A percentile compares a stretch with the other conserved stretches of the same genome.
Evolutionary conservation across 345 rosid genomes (phyloP).

Genomic region (Gossypium bickii): DNA sequence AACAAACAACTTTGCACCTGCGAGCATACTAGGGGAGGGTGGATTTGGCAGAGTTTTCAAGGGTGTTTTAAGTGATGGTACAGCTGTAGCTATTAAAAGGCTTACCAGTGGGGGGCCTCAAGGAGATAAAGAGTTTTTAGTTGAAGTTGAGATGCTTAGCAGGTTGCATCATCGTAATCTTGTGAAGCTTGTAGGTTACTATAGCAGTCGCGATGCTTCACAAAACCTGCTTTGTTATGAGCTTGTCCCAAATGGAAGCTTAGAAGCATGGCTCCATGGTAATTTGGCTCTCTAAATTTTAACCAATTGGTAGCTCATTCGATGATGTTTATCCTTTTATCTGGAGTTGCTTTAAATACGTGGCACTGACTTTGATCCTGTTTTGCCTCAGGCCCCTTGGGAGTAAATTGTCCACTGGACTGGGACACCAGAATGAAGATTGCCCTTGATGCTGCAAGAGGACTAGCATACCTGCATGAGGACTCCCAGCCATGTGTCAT

Average conservation of each 20-base stretch:
- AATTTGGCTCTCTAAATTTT: constrained; percentile 19
- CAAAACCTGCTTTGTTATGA: constrained; percentile 94
- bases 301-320: constrained; percentile 5
- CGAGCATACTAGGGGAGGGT: constrained; percentile 96
- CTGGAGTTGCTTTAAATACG: constrained; percentile 8
- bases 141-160: constrained; percentile 99
- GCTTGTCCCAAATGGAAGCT: constrained; percentile 95
- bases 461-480: constrained; percentile 94
- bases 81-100: constrained; percentile 97
- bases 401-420: constrained; percentile 87
- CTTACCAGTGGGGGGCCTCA: constrained; percentile 88
- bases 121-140: constrained; percentile 92
- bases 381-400: constrained; percentile 71
- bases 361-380: constrained; percentile 8
- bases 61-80: constrained; percentile 95
- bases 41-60: constrained; percentile 98
- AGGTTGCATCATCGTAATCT: constrained; percentile 99
- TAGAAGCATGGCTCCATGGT: constrained; percentile 99
- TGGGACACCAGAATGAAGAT: constrained; percentile 99
- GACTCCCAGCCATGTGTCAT: constrained; percentile 98
- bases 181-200: constrained; percentile 97
- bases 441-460: constrained; percentile 99
- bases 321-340: constrained; percentile 3
- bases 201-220: constrained; percentile 81
- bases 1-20: constrained; percentile 77